phyloP scores from a whole-genome alignment of 768 basidiomycete species.

The Mycena amicta region DNA sequence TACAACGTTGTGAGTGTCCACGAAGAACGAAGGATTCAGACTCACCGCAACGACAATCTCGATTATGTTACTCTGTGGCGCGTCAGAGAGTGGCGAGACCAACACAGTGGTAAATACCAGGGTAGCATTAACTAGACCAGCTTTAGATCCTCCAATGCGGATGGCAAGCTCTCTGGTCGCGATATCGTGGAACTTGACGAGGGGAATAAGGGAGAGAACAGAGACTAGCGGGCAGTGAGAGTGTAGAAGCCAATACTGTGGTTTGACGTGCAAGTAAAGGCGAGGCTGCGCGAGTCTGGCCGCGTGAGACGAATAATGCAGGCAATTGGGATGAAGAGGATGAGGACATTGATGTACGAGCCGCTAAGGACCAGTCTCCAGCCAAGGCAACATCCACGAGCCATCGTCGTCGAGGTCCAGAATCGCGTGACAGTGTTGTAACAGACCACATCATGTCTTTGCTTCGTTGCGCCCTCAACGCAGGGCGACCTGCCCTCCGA shows the following conservation, averaged over 20 bases:
- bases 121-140: conserved; percentile 81
- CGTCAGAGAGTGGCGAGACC: too few species aligned
- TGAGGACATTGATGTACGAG: conserved; percentile 12
- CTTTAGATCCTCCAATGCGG: conserved; percentile 74
- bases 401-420: background rate
- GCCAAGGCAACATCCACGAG: background rate
- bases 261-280: conserved; percentile 12
- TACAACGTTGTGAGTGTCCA: too few species aligned
- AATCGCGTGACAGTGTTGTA: background rate
- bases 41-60: too few species aligned
- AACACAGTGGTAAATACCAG: too few species aligned
- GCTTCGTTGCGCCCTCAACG: conserved; percentile 21
- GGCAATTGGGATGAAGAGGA: conserved; percentile 17
- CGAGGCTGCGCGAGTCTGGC: conserved; percentile 9
- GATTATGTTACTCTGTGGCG: conserved; percentile 77
- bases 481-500: conserved; percentile 43
- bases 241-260: background rate
- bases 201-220: conserved; percentile 50
- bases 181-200: conserved; percentile 68
- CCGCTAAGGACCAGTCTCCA: background rate
- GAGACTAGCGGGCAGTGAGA: conserved; percentile 37
- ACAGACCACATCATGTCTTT: background rate
- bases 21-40: too few species aligned
- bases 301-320: conserved; percentile 9
- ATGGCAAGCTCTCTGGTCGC: conserved; percentile 72